These are phyloP conservation scores for Podila epicladia DNA, from an alignment of 192 early-diverging fungal species.

Conservation along the genomic window DNA sequence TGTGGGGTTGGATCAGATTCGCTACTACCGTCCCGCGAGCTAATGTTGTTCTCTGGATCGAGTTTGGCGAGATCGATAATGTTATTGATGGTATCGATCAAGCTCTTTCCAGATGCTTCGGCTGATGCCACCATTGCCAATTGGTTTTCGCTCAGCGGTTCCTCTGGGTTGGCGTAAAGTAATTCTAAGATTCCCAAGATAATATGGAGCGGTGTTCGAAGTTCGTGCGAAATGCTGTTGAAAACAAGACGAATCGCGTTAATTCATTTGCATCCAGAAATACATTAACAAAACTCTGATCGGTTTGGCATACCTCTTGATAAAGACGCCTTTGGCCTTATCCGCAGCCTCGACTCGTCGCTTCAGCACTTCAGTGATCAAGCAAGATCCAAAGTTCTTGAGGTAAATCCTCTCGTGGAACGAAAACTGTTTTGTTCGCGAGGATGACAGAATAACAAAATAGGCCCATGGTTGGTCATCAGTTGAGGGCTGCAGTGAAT, in stretches of 20 bases:
- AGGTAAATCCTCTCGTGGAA: constrained; percentile 56
- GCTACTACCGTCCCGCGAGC: background rate
- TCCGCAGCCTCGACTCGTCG: constrained; percentile 57
- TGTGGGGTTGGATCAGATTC: background rate
- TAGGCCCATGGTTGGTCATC: constrained; percentile 37
- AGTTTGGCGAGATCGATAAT: constrained; percentile 33
- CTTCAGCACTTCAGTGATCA: constrained; percentile 54
- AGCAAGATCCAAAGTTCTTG: constrained; percentile 57
- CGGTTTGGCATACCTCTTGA: constrained; percentile 28
- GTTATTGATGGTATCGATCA: constrained; percentile 34
- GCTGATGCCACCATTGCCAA: constrained; percentile 47
- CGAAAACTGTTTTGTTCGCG: constrained; percentile 49
- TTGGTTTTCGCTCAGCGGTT: constrained; percentile 18
- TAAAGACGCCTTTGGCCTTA: constrained; percentile 58
- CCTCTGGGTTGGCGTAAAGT: constrained; percentile 27
- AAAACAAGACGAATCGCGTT: background rate
- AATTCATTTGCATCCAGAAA: background rate
- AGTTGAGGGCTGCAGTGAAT: background rate
- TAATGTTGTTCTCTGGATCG: constrained; percentile 22
- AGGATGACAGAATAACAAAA: constrained; percentile 28
- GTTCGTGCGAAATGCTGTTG: constrained; percentile 56
- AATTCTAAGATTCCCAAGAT: constrained; percentile 60
- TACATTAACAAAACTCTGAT: background rate
- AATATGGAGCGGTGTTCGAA: constrained; percentile 63
- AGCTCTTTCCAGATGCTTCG: constrained; percentile 49